Percentiles rank a stretch among this genome's conserved stretches.
phyloP scores from a whole-genome alignment of 1,284 basidiomycete species.

The Cutaneotrichosporon arboriforme region DNA sequence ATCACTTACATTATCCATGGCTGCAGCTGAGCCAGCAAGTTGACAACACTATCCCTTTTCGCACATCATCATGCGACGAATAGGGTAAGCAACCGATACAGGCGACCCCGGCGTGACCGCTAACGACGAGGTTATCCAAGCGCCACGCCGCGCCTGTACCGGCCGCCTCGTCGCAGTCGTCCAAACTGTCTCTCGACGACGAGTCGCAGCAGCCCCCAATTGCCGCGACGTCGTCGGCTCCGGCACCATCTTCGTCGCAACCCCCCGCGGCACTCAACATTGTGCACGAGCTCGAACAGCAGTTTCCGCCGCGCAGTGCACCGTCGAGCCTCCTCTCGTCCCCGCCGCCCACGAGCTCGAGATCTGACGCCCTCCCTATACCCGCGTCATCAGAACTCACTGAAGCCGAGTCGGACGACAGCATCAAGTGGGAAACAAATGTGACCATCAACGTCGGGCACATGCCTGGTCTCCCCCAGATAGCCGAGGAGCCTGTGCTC shows the following conservation, averaged over 20 bases:
- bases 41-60: neutral
- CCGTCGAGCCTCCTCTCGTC: neutral
- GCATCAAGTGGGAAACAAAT: neutral
- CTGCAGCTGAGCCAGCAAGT: too few relatives aligned
- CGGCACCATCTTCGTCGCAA: neutral
- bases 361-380: too few relatives aligned
- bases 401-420: neutral
- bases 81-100: conserved; percentile 16
- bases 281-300: neutral
- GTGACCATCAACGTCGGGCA: too few relatives aligned
- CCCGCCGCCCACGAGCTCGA: neutral
- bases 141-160: neutral
- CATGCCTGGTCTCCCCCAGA: neutral
- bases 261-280: neutral
- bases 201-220: conserved; percentile 16
- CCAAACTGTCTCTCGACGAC: conserved; percentile 10
- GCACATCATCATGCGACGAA: neutral
- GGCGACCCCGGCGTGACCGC: neutral
- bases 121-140: conserved; percentile 1
- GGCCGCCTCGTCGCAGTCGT: neutral
- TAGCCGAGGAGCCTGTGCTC: neutral
- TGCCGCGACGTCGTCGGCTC: neutral
- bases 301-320: neutral
- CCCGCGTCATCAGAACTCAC: neutral
- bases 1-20: too few relatives aligned